A percentile compares a stretch with the other conserved stretches of the same genome.
phyloP scores from a whole-genome alignment of 768 basidiomycete species.

The Vishniacozyma victoriae region DNA sequence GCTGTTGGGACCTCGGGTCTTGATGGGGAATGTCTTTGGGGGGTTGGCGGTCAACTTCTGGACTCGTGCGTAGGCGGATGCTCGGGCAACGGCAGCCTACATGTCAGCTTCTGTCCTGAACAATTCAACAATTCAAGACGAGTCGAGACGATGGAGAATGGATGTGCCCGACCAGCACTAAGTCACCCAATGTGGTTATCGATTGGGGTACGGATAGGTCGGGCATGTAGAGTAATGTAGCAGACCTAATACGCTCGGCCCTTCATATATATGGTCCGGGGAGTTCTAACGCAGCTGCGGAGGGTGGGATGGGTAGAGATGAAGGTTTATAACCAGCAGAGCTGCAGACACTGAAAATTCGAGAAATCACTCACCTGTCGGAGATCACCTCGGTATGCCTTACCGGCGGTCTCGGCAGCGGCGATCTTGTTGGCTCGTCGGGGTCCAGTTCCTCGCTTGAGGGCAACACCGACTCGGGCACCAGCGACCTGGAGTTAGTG shows the following conservation, averaged over 20 bases:
- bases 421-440: slow-evolving; percentile 46
- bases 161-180: slow-evolving; percentile 25
- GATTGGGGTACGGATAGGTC: slow-evolving; percentile 1
- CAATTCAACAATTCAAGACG: not conserved
- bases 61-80: slow-evolving; percentile 34
- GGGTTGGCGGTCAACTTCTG: slow-evolving; percentile 27
- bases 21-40: slow-evolving; percentile 26
- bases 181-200: not conserved
- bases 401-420: slow-evolving; percentile 44
- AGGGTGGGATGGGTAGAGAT: not conserved
- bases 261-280: slow-evolving; percentile 35
- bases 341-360: not conserved
- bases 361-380: slow-evolving; percentile 35
- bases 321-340: not conserved
- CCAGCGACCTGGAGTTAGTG: slow-evolving; percentile 27
- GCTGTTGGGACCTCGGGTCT: slow-evolving; percentile 30
- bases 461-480: slow-evolving; percentile 31
- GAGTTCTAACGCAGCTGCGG: slow-evolving; percentile 40
- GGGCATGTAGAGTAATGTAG: slow-evolving; percentile 20
- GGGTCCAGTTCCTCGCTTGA: slow-evolving; percentile 34
- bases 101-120: not conserved
- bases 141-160: not conserved
- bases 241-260: slow-evolving; percentile 39
- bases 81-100: slow-evolving; percentile 43
- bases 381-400: slow-evolving; percentile 47